phyloP scores from a whole-genome alignment of 176 grass and related monocot species.

The Poa pratensis region DNA sequence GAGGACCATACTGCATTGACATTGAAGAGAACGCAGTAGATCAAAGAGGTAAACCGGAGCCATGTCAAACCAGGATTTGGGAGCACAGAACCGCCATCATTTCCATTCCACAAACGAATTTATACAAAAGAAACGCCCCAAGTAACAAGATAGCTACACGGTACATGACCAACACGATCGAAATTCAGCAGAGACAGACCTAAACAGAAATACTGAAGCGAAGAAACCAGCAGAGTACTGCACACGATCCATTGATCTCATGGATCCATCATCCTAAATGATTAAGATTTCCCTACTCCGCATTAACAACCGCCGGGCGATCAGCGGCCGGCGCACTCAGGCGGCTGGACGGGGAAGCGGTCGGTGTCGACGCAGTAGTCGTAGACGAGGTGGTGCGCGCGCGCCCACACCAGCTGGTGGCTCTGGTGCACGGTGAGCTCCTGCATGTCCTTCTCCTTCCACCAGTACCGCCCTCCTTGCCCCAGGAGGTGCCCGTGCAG shows the following conservation, averaged over 20 bases:
- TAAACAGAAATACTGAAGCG: neutral
- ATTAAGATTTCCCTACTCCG: neutral
- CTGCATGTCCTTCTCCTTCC: slow-evolving; percentile 99
- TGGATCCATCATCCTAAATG: neutral
- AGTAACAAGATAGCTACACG: neutral
- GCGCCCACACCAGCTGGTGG: slow-evolving; percentile 91
- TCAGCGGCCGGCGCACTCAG: slow-evolving; percentile 67
- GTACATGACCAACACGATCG: neutral
- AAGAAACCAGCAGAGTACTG: slow-evolving; percentile 35
- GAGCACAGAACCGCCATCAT: neutral
- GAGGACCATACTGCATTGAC: too few species aligned
- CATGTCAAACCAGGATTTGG: neutral
- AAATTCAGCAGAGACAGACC: neutral
- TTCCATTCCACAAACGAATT: neutral
- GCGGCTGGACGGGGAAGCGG: slow-evolving; percentile 72
- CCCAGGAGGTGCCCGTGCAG: slow-evolving; percentile 67
- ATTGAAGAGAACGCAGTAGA: too few species aligned
- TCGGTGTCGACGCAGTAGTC: slow-evolving; percentile 88
- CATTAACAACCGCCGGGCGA: neutral
- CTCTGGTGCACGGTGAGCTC: slow-evolving; percentile 91
- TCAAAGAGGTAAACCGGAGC: too few species aligned
- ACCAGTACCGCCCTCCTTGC: slow-evolving; percentile 95
- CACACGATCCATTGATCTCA: slow-evolving; percentile 36
- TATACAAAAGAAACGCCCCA: slow-evolving; percentile 19
- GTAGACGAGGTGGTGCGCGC: slow-evolving; percentile 92